Base-by-base conservation (phyloP, 2,329 filamentous ascomycete species). In the Curvularia eragrostidis region DNA sequence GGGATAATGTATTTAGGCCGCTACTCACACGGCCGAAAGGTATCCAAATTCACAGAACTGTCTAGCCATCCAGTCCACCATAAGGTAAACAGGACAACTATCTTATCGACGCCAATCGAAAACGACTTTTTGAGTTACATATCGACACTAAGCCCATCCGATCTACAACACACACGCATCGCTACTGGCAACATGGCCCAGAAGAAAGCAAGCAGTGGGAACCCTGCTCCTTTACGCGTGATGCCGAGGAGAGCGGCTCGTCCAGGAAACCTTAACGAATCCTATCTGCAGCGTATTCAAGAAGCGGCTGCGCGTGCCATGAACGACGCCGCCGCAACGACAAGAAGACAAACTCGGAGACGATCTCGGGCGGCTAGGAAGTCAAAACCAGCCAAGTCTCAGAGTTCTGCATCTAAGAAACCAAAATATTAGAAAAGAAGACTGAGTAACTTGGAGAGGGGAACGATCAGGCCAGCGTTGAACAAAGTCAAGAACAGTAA, bases 1-100 rank as follows among this genome's bases (percentile, higher is more conserved):
- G 28, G 18, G 38, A 32, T 44, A 36, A 48, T 34, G 39, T 61
- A 58, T 58, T 55, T 58, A 62, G 48, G 18, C 13, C 30, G 23
- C 9, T 9, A 44, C 32, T 19, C 9, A n/a, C 34, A 18, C 39
- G 32, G 19, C 36, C 6, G 24, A 44, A n/a, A 19, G 18, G 28
- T 32, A 23, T 38, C 23, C 19, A n/a, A 28, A 18, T 39, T 23
- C 12, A 30, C 43, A 30, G 34, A 24, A n/a, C 52, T 32, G 10
- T 21, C 13, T 21, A 8, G 7, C 15, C 15, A 23, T 42, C 9
- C 21, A 23, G 5, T 42, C 39, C n/a, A 3, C 10, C 21, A 24
- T 26, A 28, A 24, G 2, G 42, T n/a, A 15, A 21, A 34, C 13
- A 23, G 3, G 7, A 18, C 1, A 6, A 6, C 36, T 8, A 10